phyloP scores from a whole-genome alignment of 1,139 yeast species.

The Ogataea hybrid region DNA sequence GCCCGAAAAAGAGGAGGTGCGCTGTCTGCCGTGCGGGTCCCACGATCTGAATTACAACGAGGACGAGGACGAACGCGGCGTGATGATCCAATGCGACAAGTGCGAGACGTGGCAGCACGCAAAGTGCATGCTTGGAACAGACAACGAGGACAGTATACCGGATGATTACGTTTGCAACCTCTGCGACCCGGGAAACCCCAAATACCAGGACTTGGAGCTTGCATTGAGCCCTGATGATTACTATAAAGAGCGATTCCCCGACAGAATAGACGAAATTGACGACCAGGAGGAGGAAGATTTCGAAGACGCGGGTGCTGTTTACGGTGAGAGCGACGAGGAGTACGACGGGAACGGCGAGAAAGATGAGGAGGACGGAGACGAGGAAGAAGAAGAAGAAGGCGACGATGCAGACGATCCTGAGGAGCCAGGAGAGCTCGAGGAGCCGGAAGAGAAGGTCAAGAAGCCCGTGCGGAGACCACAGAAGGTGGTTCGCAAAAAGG shows the following conservation, averaged over 20 bases:
- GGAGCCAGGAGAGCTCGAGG: constrained; percentile 12
- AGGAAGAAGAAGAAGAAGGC: constrained; percentile 18
- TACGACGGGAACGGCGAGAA: constrained; percentile 12
- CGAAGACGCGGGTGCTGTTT: constrained; percentile 16
- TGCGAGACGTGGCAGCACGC: constrained; percentile 89
- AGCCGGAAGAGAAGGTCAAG: constrained; percentile 17
- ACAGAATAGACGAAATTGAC: constrained; percentile 3
- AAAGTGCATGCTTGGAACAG: constrained; percentile 61
- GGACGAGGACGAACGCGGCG: constrained; percentile 56
- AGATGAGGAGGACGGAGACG: constrained; percentile 12
- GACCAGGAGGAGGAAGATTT: constrained; percentile 9
- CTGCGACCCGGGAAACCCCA: constrained; percentile 41
- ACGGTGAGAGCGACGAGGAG: constrained; percentile 15
- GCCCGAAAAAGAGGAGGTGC: constrained; percentile 46
- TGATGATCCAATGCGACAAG: constrained; percentile 76
- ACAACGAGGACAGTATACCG: constrained; percentile 40
- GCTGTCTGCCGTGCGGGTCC: constrained; percentile 65
- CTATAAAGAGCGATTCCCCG: constrained; percentile 17
- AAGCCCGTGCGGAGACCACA: constrained; percentile 16
- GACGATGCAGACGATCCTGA: constrained; percentile 6
- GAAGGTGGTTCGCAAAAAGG: constrained; percentile 9
- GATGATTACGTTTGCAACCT: constrained; percentile 48
- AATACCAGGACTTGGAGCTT: constrained; percentile 33
- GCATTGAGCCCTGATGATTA: constrained; percentile 32
- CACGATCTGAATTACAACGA: constrained; percentile 62